Base-by-base conservation (phyloP, 129 eudicot species). In the Glebionis coronaria region DNA sequence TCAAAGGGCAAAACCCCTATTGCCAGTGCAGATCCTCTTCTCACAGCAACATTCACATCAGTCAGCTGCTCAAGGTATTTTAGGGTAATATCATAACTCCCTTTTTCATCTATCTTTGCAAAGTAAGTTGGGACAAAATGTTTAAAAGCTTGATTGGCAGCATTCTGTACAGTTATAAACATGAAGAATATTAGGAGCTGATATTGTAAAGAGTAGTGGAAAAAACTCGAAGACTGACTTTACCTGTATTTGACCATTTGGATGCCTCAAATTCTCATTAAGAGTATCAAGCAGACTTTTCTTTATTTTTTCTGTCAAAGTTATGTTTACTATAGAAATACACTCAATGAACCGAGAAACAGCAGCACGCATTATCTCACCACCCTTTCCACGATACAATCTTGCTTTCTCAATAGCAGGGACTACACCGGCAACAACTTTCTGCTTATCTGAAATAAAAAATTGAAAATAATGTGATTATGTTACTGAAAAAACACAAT, bases 1-100 rank as follows among this genome's bases (percentile, higher is more conserved):
- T 89, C 80, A 44, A 76, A 75, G 44, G 99, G 99, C 81, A 93
- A 84, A 80, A 84, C 85, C 73, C 99, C 95, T 21, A 93, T 61
- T 63, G 95, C 99, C 76, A 93, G 78, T 58, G 99, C 97, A 67
- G 99, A 86, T 68, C 99, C 99, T 81, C 99, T 83, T 81, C 99
- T 84, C 66, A 83, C 90, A 60, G 99, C 99, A 49, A 84, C 92
- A 89, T 93, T 93, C 18, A 80, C 81, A 82, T 93, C 99, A 71
- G 70, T 86, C 73, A 93, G 70, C 77, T 82, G 97, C 38, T 89
- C 85, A 63, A 89, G 72, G 77, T 89, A 89, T 59, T 76, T 87
- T 28, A 74, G 67, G 44, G 80, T 70, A 46, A 93, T 81, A 71
- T 86, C 87, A 69, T 61, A 63, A 54, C 57, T 69, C 73, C 81